Evolutionary conservation across 2,329 filamentous ascomycete genomes (phyloP), one percentile per base, ranked within the genome.

Genomic region (Botryotinia calthae): DNA sequence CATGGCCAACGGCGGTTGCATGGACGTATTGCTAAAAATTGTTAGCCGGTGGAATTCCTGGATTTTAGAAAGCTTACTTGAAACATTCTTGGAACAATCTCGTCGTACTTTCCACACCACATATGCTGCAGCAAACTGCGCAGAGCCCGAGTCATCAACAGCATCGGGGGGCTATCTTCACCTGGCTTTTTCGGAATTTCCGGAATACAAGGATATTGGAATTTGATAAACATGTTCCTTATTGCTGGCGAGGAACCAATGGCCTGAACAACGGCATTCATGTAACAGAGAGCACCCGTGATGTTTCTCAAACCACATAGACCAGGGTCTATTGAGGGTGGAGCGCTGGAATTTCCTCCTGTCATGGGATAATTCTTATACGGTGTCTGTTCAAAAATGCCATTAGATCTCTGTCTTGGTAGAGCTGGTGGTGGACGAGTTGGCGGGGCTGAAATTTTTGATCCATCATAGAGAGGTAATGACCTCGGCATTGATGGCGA

Each of bases 211-310:
- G 89, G 77, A 91, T 88, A 86, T 82, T 87, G 78, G 80, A 84
- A 77, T 80, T 87, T 82, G 82, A 93, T 79, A 80, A 91, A 79
- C 84, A 91, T 84, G 83, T 89, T 80, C 82, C 88, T 84, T 87
- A 97, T 87, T 83, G 89, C 82, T 79, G 88, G 80, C 0, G 94
- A 95, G 2, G 90, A 91, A 73, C 93, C 92, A 28, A 98, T 84
- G 74, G 92, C 92, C 82, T 98, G 95, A 40, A 98, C 85, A 0
- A 91, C 91, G n/a, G 93, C 91, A 82, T 97, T 98, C 85, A 96
- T 94, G 80, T 97, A 98, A 81, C 95, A 98, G 14, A 61, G 31
- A 76, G 92, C 95, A 64, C 92, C 91, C 1, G 90, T 89, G 58
- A 94, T 93, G 77, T 98, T 98, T 73, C 89, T 84, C 20, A 98